phyloP scores from a whole-genome alignment of 352 stramenopile genomes.

The Pythium coloratum region DNA sequence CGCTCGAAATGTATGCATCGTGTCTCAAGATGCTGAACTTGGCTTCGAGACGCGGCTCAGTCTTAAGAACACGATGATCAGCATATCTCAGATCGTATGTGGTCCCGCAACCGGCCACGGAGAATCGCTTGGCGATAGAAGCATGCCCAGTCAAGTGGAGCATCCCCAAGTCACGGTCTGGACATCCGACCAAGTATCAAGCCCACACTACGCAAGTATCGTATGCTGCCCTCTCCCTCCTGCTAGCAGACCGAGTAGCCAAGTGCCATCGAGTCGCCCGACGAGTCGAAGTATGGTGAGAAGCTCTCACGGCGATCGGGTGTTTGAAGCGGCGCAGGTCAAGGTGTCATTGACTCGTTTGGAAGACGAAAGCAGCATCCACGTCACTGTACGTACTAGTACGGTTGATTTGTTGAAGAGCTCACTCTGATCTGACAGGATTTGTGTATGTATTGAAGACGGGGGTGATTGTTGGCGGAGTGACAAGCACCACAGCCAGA shows the following conservation, averaged over 20 bases:
- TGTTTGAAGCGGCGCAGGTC: background rate
- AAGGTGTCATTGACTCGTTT: background rate
- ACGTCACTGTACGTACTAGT: background rate
- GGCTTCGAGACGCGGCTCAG: slow-evolving; percentile 16
- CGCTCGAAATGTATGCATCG: slow-evolving; percentile 8
- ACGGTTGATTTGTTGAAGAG: background rate
- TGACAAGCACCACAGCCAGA: background rate
- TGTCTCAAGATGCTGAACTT: background rate
- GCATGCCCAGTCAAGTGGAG: background rate
- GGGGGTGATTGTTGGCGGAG: background rate
- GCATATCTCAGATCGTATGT: slow-evolving; percentile 42
- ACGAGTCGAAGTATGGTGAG: slow-evolving; percentile 1
- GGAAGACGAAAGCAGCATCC: background rate
- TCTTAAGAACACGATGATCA: slow-evolving; percentile 40
- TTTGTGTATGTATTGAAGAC: background rate
- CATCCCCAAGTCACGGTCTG: background rate
- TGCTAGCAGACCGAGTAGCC: slow-evolving; percentile 8
- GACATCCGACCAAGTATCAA: background rate
- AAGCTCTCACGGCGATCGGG: slow-evolving; percentile 4
- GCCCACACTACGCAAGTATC: slow-evolving; percentile 8
- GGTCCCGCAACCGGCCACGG: slow-evolving; percentile 19
- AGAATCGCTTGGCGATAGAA: background rate
- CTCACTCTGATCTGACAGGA: background rate
- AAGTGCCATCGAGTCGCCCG: slow-evolving; percentile 11
- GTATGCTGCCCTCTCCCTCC: background rate